Percentiles rank a stretch among this genome's conserved stretches.
phyloP scores from a whole-genome alignment of 179 eudicot genomes.

The Actinidia polygama region DNA sequence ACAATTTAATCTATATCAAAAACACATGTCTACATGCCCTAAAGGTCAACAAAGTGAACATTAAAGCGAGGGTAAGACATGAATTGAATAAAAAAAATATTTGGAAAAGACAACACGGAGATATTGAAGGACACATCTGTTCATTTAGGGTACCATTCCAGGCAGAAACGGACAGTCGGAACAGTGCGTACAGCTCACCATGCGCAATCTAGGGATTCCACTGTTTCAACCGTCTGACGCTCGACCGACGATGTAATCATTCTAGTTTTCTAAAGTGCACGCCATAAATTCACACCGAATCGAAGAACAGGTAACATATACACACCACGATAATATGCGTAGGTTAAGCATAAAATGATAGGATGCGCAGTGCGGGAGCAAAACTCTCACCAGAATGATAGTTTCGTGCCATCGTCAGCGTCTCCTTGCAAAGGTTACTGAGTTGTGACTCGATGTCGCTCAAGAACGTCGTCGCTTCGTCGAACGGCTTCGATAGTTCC shows the following conservation, averaged over 20 bases:
- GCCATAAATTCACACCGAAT: neutral
- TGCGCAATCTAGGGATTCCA: conserved; percentile 15
- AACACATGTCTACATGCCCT: no score
- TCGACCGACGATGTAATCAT: no score
- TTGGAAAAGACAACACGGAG: conserved; percentile 28
- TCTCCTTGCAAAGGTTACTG: conserved; percentile 35
- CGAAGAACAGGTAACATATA: neutral
- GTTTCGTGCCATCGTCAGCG: conserved; percentile 23
- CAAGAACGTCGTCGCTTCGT: conserved; percentile 36
- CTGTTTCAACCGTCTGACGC: neutral
- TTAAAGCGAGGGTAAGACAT: no score
- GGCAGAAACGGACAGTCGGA: neutral
- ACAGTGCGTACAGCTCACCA: neutral
- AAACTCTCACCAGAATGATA: conserved; percentile 22
- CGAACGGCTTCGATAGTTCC: conserved; percentile 35
- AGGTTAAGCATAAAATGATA: neutral
- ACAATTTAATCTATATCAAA: no score
- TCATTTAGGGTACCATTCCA: neutral
- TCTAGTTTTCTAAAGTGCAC: conserved; percentile 5
- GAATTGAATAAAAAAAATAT: no score
- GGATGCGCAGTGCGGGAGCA: neutral
- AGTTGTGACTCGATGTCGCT: conserved; percentile 36
- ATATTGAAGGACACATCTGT: conserved; percentile 26
- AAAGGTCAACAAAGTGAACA: no score
- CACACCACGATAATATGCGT: neutral